Conservation (phyloP, 140 eudicot species). For the Stevia rebaudiana region DNA sequence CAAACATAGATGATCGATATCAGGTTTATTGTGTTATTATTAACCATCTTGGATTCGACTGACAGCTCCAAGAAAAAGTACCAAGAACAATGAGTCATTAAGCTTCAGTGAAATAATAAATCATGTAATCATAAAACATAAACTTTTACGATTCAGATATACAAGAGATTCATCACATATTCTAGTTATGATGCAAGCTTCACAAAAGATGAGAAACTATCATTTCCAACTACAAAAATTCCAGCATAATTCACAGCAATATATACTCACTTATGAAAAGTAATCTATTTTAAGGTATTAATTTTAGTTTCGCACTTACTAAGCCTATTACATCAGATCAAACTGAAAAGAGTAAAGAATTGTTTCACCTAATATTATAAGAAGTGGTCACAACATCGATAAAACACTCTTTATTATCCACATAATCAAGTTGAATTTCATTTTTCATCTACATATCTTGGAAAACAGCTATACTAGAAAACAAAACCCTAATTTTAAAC, state of each 20-base stretch:
- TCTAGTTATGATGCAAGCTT: too few relatives aligned
- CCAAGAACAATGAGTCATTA: background rate
- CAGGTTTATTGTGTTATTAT: background rate
- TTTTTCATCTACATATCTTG: background rate
- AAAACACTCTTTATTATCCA: background rate
- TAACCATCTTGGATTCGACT: background rate
- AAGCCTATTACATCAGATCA: background rate
- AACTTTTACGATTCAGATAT: background rate
- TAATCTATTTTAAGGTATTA: background rate
- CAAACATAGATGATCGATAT: background rate
- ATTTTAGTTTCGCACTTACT: background rate
- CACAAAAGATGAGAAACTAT: too few relatives aligned
- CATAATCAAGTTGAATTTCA: background rate
- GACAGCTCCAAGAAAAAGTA: background rate
- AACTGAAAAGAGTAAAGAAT: background rate
- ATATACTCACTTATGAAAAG: background rate
- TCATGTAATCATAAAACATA: background rate
- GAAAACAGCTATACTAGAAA: background rate
- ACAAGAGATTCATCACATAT: background rate
- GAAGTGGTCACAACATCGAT: background rate
- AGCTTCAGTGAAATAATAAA: background rate
- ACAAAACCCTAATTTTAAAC: background rate
- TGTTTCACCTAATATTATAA: background rate
- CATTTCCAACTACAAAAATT: background rate
- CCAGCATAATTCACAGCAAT: background rate